Base-by-base conservation (phyloP, 768 basidiomycete genomes). In the Mrakia hoshinonis region DNA sequence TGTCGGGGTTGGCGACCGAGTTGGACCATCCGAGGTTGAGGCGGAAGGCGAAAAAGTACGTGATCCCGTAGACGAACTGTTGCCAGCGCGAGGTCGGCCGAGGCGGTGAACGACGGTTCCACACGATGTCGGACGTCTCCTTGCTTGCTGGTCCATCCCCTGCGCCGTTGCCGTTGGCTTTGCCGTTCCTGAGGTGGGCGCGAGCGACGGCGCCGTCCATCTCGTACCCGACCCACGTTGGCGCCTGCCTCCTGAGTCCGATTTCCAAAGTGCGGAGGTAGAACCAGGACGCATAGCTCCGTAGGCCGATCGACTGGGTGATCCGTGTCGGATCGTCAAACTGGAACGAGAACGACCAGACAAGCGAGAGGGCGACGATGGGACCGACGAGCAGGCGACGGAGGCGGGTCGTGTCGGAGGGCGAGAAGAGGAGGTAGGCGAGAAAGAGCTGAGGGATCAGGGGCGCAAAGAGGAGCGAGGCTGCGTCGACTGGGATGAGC, bases 401-500 rank as follows among this genome's bases (percentile, higher is more conserved):
- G n/a, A 52, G n/a, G 51, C 10, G 51, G 51, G 29, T 26, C 2
- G 51, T 52, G n/a, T 52, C 13, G 9, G n/a, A 1, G 2, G 51
- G n/a, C 10, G 51, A 52, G n/a, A 24, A 52, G 51, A 52, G 51
- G 51, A 52, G 51, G 51, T 52, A 52, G 51, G 51, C n/a, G n/a
- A 52, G 51, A 29, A 24, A 52, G 4, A 52, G n/a, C 29, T 52
- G 51, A 52, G 51, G 51, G 51, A 52, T 24, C 6, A 52, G 51
- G 29, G 51, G 51, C n/a, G 29, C n/a, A 29, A 52, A 52, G 51
- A 52, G 10, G n/a, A 52, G n/a, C n/a, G 13, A 26, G 51, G 51
- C 29, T 7, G 29, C n/a, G 51, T n/a, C n/a, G 51, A 29, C 5
- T n/a, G 9, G 10, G 51, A 52, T 52, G n/a, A 52, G n/a, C 51